These are phyloP conservation scores for Oryza brachyantha DNA, from an alignment of 176 grass and related monocot species.

Conservation along the genomic window DNA sequence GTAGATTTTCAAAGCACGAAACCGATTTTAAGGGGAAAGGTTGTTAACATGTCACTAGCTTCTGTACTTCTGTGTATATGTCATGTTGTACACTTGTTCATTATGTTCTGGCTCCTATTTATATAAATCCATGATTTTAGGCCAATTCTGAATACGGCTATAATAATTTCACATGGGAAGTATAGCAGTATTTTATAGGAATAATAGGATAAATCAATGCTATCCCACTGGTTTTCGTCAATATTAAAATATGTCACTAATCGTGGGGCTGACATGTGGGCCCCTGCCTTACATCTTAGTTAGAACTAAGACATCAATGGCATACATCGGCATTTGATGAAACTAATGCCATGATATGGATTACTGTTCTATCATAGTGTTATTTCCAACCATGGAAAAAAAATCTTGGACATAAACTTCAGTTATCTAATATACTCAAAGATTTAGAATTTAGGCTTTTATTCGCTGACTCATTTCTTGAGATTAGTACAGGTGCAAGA, in stretches of 20 bases:
- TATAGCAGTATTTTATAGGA: background rate
- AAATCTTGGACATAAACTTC: background rate
- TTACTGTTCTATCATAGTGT: background rate
- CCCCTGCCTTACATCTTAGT: background rate
- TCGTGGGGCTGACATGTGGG: background rate
- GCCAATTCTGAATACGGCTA: background rate
- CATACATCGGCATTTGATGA: background rate
- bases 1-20: conserved; percentile 38
- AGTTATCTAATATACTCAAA: background rate
- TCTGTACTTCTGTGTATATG: background rate
- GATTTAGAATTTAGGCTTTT: background rate
- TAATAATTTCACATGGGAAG: background rate
- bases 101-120: background rate
- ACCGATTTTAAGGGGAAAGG: conserved; percentile 43
- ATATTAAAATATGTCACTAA: background rate
- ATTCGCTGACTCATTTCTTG: background rate
- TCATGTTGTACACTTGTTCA: background rate
- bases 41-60: conserved; percentile 32
- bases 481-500: background rate
- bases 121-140: background rate
- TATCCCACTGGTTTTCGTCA: background rate
- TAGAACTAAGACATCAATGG: background rate
- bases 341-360: background rate
- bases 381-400: background rate
- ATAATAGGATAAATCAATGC: background rate